Evolutionary conservation across 1,139 yeast species (phyloP), one percentile per base, ranked within the genome.

Genomic region (Yamadazyma dushanensis): DNA sequence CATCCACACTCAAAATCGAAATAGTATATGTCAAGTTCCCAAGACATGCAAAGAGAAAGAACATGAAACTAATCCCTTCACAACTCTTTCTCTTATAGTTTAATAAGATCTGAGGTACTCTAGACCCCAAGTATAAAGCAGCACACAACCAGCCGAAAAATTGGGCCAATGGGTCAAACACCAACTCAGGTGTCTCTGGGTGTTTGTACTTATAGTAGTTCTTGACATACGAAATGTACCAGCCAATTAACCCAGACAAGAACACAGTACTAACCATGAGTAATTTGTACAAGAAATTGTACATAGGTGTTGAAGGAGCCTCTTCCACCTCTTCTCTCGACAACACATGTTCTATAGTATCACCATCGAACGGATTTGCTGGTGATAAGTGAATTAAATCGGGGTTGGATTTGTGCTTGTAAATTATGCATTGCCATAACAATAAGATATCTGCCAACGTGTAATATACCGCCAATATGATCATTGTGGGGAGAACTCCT

Each of bases 101-200:
- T 43, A 90, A 72, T 39, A 86, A 59, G 41, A 90, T 86, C 62
- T 90, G 97, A 1, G 97, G 97, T 16, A 90, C 61, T 48, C 97
- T 70, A 11, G 96, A 88, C 1, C 96, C 96, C 47, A 90, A 64
- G 57, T 90, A 90, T 32, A 90, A 70, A 2, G 71, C 60, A 2
- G 97, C 97, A 64, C 96, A 88, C 37, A 88, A 63, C 87, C 96
- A 90, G 17, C 97, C 97, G 59, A 88, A 87, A 27, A 78, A 62
- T 61, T 90, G 97, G 1, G 96, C 97, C 47, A 84, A 60, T 15
- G 82, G 77, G 54, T 87, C 90, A 55, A 81, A 78, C 26, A 73
- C 75, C 37, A 79, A 55, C 14, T 63, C 63, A 28, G 60, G 58
- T 19, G 43, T 46, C 28, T 56, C 51, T 3, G 66, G 63, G 37